Base-by-base conservation (phyloP, 805 yeast species). In the Torulaspora franciscae region DNA sequence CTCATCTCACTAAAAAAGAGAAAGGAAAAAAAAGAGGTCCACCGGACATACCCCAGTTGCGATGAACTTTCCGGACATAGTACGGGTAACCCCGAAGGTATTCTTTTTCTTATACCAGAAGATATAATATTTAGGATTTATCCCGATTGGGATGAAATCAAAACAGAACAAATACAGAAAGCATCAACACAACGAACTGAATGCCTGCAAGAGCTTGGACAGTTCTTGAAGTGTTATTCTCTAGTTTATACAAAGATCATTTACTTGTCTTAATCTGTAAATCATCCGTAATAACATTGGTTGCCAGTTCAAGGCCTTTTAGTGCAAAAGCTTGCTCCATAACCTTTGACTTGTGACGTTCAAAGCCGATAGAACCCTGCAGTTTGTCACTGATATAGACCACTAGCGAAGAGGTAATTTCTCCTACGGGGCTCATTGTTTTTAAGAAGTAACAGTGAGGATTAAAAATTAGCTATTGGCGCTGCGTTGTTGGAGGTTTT, bases 131-230 rank as follows among this genome's bases (percentile, higher is more conserved):
- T 40, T 23, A 33, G 28, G 37, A 35, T 34, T 40, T 34, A 44
- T 44, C 47, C 47, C 13, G 35, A 39, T 44, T 29, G 10, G 42
- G 47, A 5, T 13, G 13, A 34, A 44, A 44, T 26, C 32, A 38
- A 44, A 44, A 44, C 47, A 44, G 34, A 40, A 30, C 43, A 44
- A 27, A 35, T 33, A 24, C 28, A 34, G 42, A 44, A 44, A 41
- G 42, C 37, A 39, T 39, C 42, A 39, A 39, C 42, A 32, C 27
- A 27, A 30, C 17, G 32, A 26, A 39, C 33, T 23, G 36, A 24
- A 32, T 17, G 27, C 23, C 37, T 25, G 19, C 29, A 32, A 32
- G 32, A 33, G 35, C 3, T 22, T 33, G 26, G 26, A n/a, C 4
- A 10, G 15, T 33, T 23, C 26, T 33, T 19, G 37, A 17, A 30